Base-by-base conservation (phyloP, 352 stramenopile species). In the Phytophthora fragariae region DNA sequence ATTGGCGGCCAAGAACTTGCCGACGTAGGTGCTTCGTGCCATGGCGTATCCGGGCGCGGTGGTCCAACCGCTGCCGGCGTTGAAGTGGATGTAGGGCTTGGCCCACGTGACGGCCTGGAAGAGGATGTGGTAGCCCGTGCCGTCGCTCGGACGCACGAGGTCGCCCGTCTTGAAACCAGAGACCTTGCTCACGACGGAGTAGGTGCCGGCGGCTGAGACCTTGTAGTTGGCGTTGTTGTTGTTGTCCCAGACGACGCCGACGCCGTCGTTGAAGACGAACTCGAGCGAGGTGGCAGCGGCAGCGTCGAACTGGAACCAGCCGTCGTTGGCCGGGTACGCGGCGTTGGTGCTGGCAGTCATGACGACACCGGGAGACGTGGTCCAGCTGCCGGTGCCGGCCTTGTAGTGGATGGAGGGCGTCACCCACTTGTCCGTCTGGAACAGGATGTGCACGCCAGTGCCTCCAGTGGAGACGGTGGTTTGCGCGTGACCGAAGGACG, bases 61-160 rank as follows among this genome's bases (percentile, higher is more conserved):
- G 1, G 77, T 85, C 80, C 80, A 88, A 15, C 68, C 66, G 7
- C 55, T 75, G 21, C 77, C 76, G 37, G 68, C 65, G 35, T 70
- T 79, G 60, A 74, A 87, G 68, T 85, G 79, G 31, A 86, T 80
- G 73, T 81, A 80, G 3, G 76, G 66, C 37, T 75, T 56, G 15
- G 68, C 33, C 79, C 79, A 86, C 17, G 44, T 67, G 37, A 62
- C 46, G 27, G 59, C 15, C 62, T 77, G 66, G 46, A 79, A 82
- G 57, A 82, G 66, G 24, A 82, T 72, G 14, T 76, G 67, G 50
- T 70, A 73, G 27, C 65, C 74, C 8, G 70, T 81, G 27, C 65
- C 70, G 29, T 78, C 70, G 27, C 52, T 73, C 21, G 62, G 70
- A 19, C 75, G 70, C 31, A 81, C 57, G 14, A 75, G 66, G 24